phyloP scores from a whole-genome alignment of 106 monocot species.

The Xerophyta viscosa region DNA sequence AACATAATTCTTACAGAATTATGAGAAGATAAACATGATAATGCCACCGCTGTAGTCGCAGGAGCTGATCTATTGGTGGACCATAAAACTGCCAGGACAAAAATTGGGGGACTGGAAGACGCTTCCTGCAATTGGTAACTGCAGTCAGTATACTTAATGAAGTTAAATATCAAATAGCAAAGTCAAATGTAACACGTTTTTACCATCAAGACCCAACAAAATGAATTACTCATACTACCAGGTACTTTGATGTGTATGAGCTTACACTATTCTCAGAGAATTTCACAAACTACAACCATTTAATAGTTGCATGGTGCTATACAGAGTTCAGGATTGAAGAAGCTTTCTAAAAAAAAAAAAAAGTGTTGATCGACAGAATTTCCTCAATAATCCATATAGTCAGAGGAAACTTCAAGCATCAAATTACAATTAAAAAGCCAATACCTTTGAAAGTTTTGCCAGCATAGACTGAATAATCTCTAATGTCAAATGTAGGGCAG shows the following conservation, averaged over 20 bases:
- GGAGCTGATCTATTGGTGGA: constrained; percentile 47
- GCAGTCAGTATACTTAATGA: constrained; percentile 2
- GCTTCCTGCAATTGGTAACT: constrained; percentile 57
- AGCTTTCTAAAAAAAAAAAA: too few species aligned
- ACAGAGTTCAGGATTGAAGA: too few species aligned
- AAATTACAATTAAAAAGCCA: background rate
- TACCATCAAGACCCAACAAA: too few species aligned
- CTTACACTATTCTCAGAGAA: too few species aligned
- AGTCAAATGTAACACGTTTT: background rate
- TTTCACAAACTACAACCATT: too few species aligned
- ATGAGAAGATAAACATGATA: constrained; percentile 52
- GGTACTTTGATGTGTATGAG: too few species aligned
- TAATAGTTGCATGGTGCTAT: too few species aligned
- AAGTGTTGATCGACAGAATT: too few species aligned
- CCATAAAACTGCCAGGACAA: constrained; percentile 54
- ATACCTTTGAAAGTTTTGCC: constrained; percentile 52
- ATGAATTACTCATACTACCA: too few species aligned
- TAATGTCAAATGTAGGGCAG: constrained; percentile 40
- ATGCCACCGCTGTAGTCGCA: constrained; percentile 28
- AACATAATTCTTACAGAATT: constrained; percentile 46
- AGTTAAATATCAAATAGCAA: background rate
- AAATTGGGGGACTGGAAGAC: constrained; percentile 23
- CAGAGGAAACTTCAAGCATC: background rate
- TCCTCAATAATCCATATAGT: background rate
- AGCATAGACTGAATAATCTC: constrained; percentile 46